Conservation (phyloP, 306 rosid genomes). For the Trifolium dubium region DNA sequence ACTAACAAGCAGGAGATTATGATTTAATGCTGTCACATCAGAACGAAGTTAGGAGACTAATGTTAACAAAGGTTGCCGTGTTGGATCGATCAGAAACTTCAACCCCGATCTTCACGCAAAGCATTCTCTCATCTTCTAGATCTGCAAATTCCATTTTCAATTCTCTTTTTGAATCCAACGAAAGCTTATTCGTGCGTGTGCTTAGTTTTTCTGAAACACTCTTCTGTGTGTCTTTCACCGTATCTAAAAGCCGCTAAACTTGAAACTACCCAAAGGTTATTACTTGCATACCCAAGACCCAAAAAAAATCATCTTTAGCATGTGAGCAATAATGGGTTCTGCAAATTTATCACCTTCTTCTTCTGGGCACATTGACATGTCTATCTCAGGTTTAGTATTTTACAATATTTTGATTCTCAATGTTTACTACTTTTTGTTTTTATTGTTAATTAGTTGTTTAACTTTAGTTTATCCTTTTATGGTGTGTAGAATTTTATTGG, state of each 20-base stretch:
- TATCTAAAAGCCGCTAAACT: conserved; percentile 13
- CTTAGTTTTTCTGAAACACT: too few relatives aligned
- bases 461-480: conserved; percentile 21
- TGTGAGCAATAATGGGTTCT: conserved; percentile 48
- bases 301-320: conserved; percentile 29
- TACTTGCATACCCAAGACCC: conserved; percentile 8
- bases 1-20: too few relatives aligned
- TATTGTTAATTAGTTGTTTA: background rate
- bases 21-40: background rate
- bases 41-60: background rate
- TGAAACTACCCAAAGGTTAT: background rate
- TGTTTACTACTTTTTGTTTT: background rate
- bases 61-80: background rate
- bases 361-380: conserved; percentile 37
- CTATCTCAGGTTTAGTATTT: conserved; percentile 49
- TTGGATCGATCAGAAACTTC: background rate
- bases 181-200: too few relatives aligned
- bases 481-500: conserved; percentile 1
- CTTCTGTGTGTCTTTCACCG: background rate
- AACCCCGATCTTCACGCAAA: background rate
- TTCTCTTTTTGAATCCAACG: too few relatives aligned
- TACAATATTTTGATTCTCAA: background rate
- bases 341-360: conserved; percentile 42
- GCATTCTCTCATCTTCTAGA: background rate
- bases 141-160: background rate